Conservation (phyloP, 75 land plant genomes). For the Pinus tabuliformis region DNA sequence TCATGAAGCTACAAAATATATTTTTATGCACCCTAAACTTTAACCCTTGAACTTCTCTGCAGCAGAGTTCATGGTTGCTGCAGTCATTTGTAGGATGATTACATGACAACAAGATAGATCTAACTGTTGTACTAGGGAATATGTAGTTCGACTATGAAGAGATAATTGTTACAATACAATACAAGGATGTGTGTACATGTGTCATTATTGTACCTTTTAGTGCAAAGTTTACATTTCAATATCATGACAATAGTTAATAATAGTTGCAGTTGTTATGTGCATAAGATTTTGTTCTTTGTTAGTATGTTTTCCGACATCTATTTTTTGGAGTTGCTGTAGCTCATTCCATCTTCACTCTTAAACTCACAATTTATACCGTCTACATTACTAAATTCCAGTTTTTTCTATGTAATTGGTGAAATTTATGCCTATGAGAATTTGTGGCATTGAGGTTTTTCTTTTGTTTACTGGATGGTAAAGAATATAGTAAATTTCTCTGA, state of each 20-base stretch:
- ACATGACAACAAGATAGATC: too few species aligned
- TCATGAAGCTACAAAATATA: neutral
- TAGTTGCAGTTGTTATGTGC: too few species aligned
- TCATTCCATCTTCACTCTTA: neutral
- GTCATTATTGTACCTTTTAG: too few species aligned
- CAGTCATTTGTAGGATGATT: too few species aligned
- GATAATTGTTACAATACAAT: too few species aligned
- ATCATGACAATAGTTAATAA: too few species aligned
- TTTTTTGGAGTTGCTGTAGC: neutral
- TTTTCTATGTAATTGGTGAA: neutral
- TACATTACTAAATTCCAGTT: neutral
- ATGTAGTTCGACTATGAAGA: too few species aligned
- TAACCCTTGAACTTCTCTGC: neutral
- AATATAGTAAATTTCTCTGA: neutral
- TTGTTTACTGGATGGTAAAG: neutral
- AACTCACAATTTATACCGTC: neutral
- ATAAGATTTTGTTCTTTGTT: neutral
- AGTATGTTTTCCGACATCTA: neutral
- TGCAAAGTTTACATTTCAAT: too few species aligned
- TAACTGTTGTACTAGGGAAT: too few species aligned
- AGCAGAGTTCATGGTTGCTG: too few species aligned
- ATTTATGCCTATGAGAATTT: neutral
- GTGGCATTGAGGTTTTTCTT: neutral
- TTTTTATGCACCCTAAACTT: neutral
- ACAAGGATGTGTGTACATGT: too few species aligned